Conservation (phyloP, 2,329 filamentous ascomycete genomes). For the Pezicula neosporulosa region DNA sequence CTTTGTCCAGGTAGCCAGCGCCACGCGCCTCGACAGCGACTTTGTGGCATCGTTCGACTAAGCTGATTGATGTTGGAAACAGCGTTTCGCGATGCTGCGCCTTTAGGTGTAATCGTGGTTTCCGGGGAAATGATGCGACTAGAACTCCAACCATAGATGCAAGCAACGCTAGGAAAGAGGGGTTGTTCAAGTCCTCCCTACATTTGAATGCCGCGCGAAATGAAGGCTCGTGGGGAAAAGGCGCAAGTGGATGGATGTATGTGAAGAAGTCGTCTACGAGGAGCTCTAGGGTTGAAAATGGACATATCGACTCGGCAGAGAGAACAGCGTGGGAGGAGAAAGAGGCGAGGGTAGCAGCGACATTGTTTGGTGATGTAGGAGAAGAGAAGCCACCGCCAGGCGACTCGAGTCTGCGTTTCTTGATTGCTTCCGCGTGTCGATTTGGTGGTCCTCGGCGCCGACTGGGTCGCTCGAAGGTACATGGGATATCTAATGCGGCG, state of each 20-base stretch:
- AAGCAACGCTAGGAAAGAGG: slow-evolving; percentile 66
- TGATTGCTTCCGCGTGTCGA: slow-evolving; percentile 63
- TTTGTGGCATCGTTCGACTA: slow-evolving; percentile 68
- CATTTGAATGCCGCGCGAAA: slow-evolving; percentile 67
- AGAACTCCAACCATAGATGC: slow-evolving; percentile 71
- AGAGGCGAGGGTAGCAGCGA: slow-evolving; percentile 26
- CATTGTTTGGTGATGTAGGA: slow-evolving; percentile 27
- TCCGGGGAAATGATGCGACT: slow-evolving; percentile 74
- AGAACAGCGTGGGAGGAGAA: slow-evolving; percentile 35
- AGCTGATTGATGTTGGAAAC: slow-evolving; percentile 65
- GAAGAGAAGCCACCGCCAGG: slow-evolving; percentile 17
- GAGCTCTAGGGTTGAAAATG: slow-evolving; percentile 62
- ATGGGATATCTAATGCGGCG: slow-evolving; percentile 61
- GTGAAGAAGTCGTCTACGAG: slow-evolving; percentile 81
- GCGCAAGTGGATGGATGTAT: slow-evolving; percentile 73
- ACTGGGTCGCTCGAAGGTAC: slow-evolving; percentile 62
- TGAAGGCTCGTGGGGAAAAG: slow-evolving; percentile 76
- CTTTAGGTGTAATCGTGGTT: slow-evolving; percentile 67
- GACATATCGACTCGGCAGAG: slow-evolving; percentile 68
- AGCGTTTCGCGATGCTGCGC: slow-evolving; percentile 59
- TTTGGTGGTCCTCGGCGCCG: slow-evolving; percentile 63
- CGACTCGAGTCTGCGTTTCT: slow-evolving; percentile 48
- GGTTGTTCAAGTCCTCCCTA: slow-evolving; percentile 63
- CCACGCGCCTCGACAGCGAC: slow-evolving; percentile 68
- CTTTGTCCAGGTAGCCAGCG: slow-evolving; percentile 49